phyloP scores from a whole-genome alignment of 2,329 filamentous ascomycete species.

The Cladosporium sp. region DNA sequence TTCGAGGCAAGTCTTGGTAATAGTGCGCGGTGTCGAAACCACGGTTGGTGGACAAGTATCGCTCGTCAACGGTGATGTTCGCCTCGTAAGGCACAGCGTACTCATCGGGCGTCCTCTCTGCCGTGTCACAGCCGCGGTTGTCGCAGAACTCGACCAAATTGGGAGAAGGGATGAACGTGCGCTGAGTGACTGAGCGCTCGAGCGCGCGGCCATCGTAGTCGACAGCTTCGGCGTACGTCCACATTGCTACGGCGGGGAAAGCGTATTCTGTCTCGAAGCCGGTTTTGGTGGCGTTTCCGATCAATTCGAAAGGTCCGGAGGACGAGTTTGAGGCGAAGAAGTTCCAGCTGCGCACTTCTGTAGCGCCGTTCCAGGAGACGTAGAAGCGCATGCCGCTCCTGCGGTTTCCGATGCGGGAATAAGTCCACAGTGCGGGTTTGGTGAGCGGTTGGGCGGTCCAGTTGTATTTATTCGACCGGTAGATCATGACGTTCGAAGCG shows the following conservation, averaged over 20 bases:
- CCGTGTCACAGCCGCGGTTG: slow-evolving; percentile 29
- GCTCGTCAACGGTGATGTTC: slow-evolving; percentile 18
- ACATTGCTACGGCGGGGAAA: slow-evolving; percentile 21
- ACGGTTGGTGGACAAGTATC: slow-evolving; percentile 27
- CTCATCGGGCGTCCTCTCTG: slow-evolving; percentile 22
- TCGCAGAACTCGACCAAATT: slow-evolving; percentile 28
- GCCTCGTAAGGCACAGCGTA: slow-evolving; percentile 22
- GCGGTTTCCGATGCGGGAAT: slow-evolving; percentile 32
- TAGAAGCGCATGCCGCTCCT: slow-evolving; percentile 39
- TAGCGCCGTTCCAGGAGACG: slow-evolving; percentile 52
- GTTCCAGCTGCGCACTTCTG: slow-evolving; percentile 47
- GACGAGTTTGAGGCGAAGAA: slow-evolving; percentile 43
- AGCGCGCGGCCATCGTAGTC: slow-evolving; percentile 28
- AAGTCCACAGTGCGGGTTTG: slow-evolving; percentile 36
- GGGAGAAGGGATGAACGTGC: slow-evolving; percentile 35
- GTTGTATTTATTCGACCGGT: slow-evolving; percentile 51
- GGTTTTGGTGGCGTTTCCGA: slow-evolving; percentile 37
- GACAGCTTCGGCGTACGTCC: slow-evolving; percentile 33
- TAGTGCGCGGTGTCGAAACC: slow-evolving; percentile 33
- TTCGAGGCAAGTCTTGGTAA: slow-evolving; percentile 18
- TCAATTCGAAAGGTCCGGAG: slow-evolving; percentile 33
- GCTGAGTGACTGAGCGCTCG: slow-evolving; percentile 29
- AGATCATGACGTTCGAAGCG: slow-evolving; percentile 46
- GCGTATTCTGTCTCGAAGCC: slow-evolving; percentile 43
- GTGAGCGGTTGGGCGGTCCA: slow-evolving; percentile 48